Base-by-base conservation (phyloP, 1,139 yeast species). In the Sugiyamaella paludigena region DNA sequence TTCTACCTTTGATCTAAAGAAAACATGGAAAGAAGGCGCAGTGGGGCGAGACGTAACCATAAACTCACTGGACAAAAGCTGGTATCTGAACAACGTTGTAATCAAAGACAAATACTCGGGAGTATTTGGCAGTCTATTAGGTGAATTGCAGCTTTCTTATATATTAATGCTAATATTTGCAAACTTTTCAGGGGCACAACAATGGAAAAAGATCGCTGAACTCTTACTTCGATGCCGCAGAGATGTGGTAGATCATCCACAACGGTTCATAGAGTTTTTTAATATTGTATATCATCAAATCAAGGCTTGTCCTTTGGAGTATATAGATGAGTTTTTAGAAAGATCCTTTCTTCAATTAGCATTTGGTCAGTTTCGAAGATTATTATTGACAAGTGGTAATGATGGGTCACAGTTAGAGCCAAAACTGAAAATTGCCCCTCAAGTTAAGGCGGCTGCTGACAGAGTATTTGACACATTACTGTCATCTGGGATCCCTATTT, bases 111-210 rank as follows among this genome's bases (percentile, higher is more conserved):
- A 55, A 1, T 49, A 51, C 19, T 45, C 52, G 2, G 63, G 56
- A 40, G 61, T 55, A 31, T 52, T 60, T 6, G 43, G 50, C 1
- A 47, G 55, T 12, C 56, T 72, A 5, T 48, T 74, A 26, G 73
- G 77, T 5, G 79, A 76, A 50, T 53, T 75, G 28, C 75, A 76
- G 52, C 56, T 73, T 26, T 55, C 70, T 2, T 76, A 61, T 52
- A 40, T 74, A 12, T 63, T 70, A 48, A 61, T 67, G 50, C 48
- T 71, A 19, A 48, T 71, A 8, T 69, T 74, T 56, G 78, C 75
- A 8, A 77, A 75, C 56, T 74, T 71, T 52, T 72, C 77, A 2
- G 70, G 75, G 13, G 71, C 73, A 24, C 60, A 69, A 45, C 79
- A 75, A 47, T 76, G 79, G 79, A 67, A 72, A 38, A 66, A 61